Evolutionary conservation across 768 basidiomycete genomes (phyloP).

Genomic region (Mycena chlorophos): DNA sequence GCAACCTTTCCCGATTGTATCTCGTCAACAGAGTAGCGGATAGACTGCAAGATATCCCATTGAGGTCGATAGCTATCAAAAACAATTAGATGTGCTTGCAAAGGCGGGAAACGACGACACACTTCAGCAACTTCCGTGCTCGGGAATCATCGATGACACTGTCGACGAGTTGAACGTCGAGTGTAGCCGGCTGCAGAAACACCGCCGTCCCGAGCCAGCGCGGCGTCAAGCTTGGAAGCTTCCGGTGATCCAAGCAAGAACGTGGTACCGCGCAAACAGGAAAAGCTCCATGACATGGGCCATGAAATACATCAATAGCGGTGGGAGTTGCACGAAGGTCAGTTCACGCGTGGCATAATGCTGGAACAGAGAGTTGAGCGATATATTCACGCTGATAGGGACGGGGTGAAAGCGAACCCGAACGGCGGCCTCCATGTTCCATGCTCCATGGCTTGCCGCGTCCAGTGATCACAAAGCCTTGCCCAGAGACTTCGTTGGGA

Average conservation of each 20-base stretch:
- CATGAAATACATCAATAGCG: slow-evolving; percentile 30
- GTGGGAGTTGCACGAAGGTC: slow-evolving; percentile 29
- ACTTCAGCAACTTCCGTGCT: slow-evolving; percentile 35
- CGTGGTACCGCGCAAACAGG: slow-evolving; percentile 33
- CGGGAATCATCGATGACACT: slow-evolving; percentile 36
- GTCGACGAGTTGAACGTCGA: slow-evolving; percentile 31
- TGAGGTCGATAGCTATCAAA: slow-evolving; percentile 29
- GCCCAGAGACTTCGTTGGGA: slow-evolving; percentile 29
- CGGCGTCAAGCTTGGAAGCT: slow-evolving; percentile 26
- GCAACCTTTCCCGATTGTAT: slow-evolving; percentile 29
- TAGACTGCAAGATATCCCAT: slow-evolving; percentile 33
- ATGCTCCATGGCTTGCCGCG: slow-evolving; percentile 34
- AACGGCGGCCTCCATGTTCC: slow-evolving; percentile 30
- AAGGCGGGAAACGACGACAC: slow-evolving; percentile 5
- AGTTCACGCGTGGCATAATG: slow-evolving; percentile 31
- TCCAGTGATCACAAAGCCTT: slow-evolving; percentile 37
- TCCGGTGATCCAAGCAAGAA: slow-evolving; percentile 22
- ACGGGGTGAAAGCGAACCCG: slow-evolving; percentile 28
- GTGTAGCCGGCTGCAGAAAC: slow-evolving; percentile 34
- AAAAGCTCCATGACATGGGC: slow-evolving; percentile 34
- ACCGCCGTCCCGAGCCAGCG: slow-evolving; percentile 32
- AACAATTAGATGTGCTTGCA: background rate
- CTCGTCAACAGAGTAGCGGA: slow-evolving; percentile 35
- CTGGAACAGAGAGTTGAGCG: slow-evolving; percentile 17
- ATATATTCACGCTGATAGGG: background rate